These are phyloP conservation scores for Candida saitoana DNA, from an alignment of 805 yeast species.

Conservation along the genomic window DNA sequence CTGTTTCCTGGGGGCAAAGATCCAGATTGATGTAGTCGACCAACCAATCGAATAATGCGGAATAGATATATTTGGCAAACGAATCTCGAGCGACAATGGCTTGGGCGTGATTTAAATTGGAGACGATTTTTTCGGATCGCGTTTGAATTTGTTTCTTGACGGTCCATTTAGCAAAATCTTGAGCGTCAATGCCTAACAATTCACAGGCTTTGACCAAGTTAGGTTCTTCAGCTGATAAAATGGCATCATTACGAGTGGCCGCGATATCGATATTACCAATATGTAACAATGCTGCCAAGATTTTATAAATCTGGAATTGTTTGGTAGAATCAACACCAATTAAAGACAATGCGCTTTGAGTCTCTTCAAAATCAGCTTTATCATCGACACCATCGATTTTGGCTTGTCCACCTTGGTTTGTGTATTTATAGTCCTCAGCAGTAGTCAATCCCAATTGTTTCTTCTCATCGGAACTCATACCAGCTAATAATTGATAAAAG, in stretches of 20 bases:
- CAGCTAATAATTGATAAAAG: constrained; percentile 83
- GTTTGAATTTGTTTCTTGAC: constrained; percentile 88
- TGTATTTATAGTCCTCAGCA: constrained; percentile 70
- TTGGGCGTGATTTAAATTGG: constrained; percentile 76
- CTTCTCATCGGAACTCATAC: constrained; percentile 56
- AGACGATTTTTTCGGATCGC: constrained; percentile 86
- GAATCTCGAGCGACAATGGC: constrained; percentile 93
- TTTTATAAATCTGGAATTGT: constrained; percentile 67
- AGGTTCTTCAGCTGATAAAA: constrained; percentile 81
- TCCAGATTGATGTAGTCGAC: constrained; percentile 79
- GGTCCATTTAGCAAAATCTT: constrained; percentile 80
- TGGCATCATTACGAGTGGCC: constrained; percentile 80
- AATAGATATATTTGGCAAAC: constrained; percentile 90
- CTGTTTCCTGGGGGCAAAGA: constrained; percentile 71
- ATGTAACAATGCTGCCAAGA: constrained; percentile 85
- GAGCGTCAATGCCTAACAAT: constrained; percentile 74
- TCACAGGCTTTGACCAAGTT: constrained; percentile 78
- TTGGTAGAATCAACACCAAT: constrained; percentile 65
- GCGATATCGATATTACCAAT: constrained; percentile 88
- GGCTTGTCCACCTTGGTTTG: constrained; percentile 84
- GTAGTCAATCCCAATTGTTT: constrained; percentile 54
- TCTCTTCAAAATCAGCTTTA: constrained; percentile 66
- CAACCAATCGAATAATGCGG: constrained; percentile 93
- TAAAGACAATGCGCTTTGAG: constrained; percentile 69
- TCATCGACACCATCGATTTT: constrained; percentile 78